phyloP scores from a whole-genome alignment of 257 asterid species.

The Plectranthus barbatus region DNA sequence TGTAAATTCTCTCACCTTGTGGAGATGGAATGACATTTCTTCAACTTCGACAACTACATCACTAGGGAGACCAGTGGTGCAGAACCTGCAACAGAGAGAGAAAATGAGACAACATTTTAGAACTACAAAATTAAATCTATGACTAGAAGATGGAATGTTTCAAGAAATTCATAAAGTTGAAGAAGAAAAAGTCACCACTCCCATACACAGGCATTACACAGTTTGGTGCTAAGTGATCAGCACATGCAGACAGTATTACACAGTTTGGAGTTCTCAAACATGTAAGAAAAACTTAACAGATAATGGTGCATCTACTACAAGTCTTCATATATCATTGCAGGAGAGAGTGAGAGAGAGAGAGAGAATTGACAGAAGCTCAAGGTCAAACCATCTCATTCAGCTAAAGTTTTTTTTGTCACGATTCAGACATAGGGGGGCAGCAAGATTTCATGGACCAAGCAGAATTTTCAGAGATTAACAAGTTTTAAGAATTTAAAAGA shows the following conservation, averaged over 20 bases:
- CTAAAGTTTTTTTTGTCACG: not conserved
- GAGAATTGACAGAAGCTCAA: not conserved
- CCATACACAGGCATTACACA: too few species aligned
- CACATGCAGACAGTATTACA: too few species aligned
- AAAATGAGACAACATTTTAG: not conserved
- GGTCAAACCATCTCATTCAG: not conserved
- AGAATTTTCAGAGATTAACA: not conserved
- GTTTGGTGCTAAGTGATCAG: too few species aligned
- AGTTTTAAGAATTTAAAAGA: not conserved
- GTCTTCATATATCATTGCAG: too few species aligned
- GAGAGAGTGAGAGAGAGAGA: not conserved
- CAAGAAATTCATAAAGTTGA: too few species aligned
- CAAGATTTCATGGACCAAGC: constrained; percentile 1
- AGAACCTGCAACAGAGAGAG: constrained; percentile 53
- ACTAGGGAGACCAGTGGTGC: constrained; percentile 95
- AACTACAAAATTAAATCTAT: not conserved
- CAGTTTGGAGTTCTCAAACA: too few species aligned
- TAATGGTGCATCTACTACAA: too few species aligned
- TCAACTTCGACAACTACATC: constrained; percentile 89
- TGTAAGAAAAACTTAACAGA: too few species aligned
- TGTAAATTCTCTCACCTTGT: constrained; percentile 88
- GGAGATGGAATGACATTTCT: constrained; percentile 95
- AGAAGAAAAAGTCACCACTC: too few species aligned
- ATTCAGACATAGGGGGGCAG: not conserved
- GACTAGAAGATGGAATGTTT: not conserved